phyloP scores from a whole-genome alignment of 2,329 filamentous ascomycete genomes.

The Colletotrichum sublineola region DNA sequence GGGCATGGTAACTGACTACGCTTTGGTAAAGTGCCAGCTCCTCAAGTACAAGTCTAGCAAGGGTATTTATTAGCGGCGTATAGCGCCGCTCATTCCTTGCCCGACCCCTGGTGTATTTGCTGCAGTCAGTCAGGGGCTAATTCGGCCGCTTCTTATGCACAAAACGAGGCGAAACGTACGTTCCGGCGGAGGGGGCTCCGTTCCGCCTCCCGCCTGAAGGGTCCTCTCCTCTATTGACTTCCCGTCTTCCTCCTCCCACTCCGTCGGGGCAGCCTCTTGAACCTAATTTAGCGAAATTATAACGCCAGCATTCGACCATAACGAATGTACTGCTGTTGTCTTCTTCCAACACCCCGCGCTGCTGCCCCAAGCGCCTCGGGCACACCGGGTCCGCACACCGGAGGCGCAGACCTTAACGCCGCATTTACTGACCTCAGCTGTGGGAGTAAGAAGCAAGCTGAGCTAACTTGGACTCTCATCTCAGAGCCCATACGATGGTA shows the following conservation, averaged over 20 bases:
- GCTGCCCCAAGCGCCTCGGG: not conserved
- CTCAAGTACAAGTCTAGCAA: not conserved
- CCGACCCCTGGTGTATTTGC: not conserved
- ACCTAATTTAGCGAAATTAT: not conserved
- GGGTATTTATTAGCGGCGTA: not conserved
- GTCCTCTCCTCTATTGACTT: not conserved
- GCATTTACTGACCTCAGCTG: not conserved
- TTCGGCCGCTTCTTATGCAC: constrained; percentile 6
- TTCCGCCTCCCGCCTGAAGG: constrained; percentile 5
- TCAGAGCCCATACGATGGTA: too few relatives aligned
- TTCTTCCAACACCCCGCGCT: not conserved
- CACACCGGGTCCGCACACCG: not conserved
- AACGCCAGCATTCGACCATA: not conserved
- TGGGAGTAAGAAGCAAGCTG: not conserved
- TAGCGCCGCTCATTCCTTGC: not conserved
- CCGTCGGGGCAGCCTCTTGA: not conserved
- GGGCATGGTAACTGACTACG: too few relatives aligned
- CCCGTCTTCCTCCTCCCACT: not conserved
- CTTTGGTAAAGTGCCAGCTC: not conserved
- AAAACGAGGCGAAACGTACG: constrained; percentile 2
- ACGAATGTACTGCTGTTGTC: too few relatives aligned
- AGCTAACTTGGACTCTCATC: not conserved
- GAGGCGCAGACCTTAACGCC: not conserved
- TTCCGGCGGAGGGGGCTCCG: not conserved
- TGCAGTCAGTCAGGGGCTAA: not conserved